Evolutionary conservation across 2,329 filamentous ascomycete genomes (phyloP).

Genomic region (Dactylella cylindrospora): DNA sequence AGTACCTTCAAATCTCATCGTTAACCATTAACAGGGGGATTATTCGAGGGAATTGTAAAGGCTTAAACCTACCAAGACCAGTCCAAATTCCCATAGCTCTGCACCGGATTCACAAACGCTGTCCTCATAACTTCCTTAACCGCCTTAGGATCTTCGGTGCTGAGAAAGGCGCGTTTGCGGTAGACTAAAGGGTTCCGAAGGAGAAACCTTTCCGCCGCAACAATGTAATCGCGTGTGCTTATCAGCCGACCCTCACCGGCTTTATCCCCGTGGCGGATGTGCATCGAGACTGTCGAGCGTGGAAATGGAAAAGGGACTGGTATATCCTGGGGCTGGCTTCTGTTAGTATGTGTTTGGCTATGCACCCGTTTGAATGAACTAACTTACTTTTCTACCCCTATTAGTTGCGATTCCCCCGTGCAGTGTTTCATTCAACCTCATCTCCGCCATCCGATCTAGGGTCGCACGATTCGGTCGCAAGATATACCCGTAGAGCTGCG

Average conservation of each 20-base stretch:
- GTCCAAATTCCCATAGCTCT: conserved; percentile 28
- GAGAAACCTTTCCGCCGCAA: conserved; percentile 29
- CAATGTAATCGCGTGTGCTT: conserved; percentile 34
- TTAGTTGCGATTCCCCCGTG: conserved; percentile 24
- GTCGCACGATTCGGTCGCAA: conserved; percentile 31
- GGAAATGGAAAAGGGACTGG: conserved; percentile 30
- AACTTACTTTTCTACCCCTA: conserved; percentile 11
- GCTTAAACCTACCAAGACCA: conserved; percentile 43
- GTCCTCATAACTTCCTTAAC: conserved; percentile 22
- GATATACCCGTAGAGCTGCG: conserved; percentile 33
- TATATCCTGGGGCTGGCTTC: conserved; percentile 2
- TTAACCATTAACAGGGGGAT: not conserved
- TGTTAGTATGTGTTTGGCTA: not conserved
- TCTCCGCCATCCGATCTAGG: conserved; percentile 17
- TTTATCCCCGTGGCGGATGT: conserved; percentile 40
- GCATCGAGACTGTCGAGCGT: conserved; percentile 31
- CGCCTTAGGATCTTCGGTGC: conserved; percentile 34
- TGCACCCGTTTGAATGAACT: too few species aligned
- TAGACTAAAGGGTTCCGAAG: conserved; percentile 30
- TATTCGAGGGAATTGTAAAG: not conserved
- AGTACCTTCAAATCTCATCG: conserved; percentile 17
- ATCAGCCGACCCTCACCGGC: conserved; percentile 36
- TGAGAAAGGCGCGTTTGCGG: conserved; percentile 36
- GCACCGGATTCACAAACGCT: conserved; percentile 22
- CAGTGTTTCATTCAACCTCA: conserved; percentile 30